Evolutionary conservation across 441 rosid genomes (phyloP), one percentile per base, ranked within the genome.

Genomic region (Pelargonium myrrhifolium): DNA sequence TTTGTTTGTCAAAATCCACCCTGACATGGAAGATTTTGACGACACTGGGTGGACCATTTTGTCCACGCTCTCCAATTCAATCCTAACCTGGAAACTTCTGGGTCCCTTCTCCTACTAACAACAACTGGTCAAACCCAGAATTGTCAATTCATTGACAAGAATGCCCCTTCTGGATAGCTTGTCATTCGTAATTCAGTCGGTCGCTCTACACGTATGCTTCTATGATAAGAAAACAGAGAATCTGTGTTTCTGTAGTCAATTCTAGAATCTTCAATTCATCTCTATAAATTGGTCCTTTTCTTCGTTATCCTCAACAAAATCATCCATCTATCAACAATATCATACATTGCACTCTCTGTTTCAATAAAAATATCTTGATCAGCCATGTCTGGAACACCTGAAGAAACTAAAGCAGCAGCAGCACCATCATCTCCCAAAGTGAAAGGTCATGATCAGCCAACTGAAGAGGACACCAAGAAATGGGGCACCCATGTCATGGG

Each of bases 391-490:
- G 51, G n/a, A 45, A 45, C 51, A 22, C 24, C 59, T 86, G 85
- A 93, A 89, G 68, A 89, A 88, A 81, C 88, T 95, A 86, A 89
- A 43, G 81, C 84, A 1, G 65, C 89, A 89, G 68, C 94, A 86
- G 84, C 94, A 87, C 72, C 94, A 87, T 35, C 86, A 80, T 0
- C 47, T 42, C 47, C 47, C n/a, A n/a, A n/a, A n/a, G 26, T 24
- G 26, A 24, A 24, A 24, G 26, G 26, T 24, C 69, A 68, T n/a
- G n/a, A n/a, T n/a, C n/a, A n/a, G n/a, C n/a, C n/a, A n/a, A 47
- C 28, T 0, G 21, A 53, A 12, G 64, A 15, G 14, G 64, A 58
- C 20, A n/a, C 65, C 6, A 81, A 73, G 70, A 77, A 77, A 75
- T 73, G 79, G 81, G 84, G 81, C 59, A 79, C 51, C 12, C 51